Conservation (phyloP, 768 basidiomycete genomes). For the Tricholoma sp. region DNA sequence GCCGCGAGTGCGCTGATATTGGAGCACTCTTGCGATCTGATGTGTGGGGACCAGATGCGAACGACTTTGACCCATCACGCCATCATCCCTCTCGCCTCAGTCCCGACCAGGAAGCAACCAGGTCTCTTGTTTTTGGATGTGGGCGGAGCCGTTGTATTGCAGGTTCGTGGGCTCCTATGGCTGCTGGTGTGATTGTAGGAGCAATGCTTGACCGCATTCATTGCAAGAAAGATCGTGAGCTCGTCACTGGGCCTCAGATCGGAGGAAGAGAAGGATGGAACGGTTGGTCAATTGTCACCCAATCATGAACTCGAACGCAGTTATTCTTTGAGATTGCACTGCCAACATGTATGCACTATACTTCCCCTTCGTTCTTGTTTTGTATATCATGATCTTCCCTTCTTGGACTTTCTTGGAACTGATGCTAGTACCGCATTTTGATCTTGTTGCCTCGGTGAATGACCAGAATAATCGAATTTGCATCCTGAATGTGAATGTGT, state of each 20-base stretch:
- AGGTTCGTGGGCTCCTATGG: constrained; percentile 44
- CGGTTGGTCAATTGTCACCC: constrained; percentile 32
- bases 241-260: constrained; percentile 22
- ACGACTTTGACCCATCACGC: constrained; percentile 41
- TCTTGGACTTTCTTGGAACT: no score
- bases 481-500: no score
- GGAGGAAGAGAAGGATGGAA: constrained; percentile 40
- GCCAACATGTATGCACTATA: no score
- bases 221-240: constrained; percentile 21
- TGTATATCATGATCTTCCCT: no score
- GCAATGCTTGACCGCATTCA: constrained; percentile 32
- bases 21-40: constrained; percentile 27
- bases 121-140: constrained; percentile 42
- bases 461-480: no score
- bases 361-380: no score
- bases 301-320: not conserved
- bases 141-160: constrained; percentile 46
- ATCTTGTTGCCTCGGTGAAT: no score
- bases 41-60: constrained; percentile 34
- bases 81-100: constrained; percentile 17
- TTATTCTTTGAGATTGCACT: not conserved
- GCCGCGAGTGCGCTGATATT: constrained; percentile 31
- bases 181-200: constrained; percentile 43
- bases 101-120: constrained; percentile 15
- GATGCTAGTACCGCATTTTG: no score